A percentile compares a stretch with the other conserved stretches of the same genome.
phyloP scores from a whole-genome alignment of 78 protist genomes.

The Tieghemostelium lacteum region DNA sequence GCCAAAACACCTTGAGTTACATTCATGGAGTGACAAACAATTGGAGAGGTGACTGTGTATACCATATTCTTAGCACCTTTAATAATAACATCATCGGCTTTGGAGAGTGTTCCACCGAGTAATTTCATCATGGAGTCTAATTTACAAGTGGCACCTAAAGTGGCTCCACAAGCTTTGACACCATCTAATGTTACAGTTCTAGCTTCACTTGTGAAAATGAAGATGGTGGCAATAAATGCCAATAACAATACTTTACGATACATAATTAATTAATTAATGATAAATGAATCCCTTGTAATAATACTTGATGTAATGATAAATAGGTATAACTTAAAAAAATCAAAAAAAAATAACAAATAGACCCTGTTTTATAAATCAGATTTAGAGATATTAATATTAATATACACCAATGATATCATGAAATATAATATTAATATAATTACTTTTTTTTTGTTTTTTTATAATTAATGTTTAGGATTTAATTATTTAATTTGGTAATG shows the following conservation, averaged over 20 bases:
- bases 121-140: conserved; percentile 19
- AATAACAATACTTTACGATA: neutral
- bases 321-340: neutral
- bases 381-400: no score
- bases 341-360: no score
- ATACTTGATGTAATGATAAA: no score
- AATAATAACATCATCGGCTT: conserved; percentile 49
- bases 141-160: conserved; percentile 12
- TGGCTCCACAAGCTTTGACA: neutral
- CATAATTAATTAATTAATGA: neutral
- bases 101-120: conserved; percentile 19
- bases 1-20: conserved; percentile 29
- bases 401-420: no score
- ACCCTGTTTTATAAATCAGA: no score
- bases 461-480: no score
- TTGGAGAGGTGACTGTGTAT: conserved; percentile 23
- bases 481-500: no score
- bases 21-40: conserved; percentile 25
- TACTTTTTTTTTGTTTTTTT: no score
- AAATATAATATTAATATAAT: no score
- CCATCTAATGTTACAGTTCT: conserved; percentile 47
- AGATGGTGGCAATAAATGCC: neutral
- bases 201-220: neutral
- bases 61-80: conserved; percentile 18
- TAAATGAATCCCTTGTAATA: no score